Percentiles rank a stretch among this genome's conserved stretches.
Conservation (phyloP, 2,329 filamentous ascomycete species). For the Aureobasidium melanogenum region DNA sequence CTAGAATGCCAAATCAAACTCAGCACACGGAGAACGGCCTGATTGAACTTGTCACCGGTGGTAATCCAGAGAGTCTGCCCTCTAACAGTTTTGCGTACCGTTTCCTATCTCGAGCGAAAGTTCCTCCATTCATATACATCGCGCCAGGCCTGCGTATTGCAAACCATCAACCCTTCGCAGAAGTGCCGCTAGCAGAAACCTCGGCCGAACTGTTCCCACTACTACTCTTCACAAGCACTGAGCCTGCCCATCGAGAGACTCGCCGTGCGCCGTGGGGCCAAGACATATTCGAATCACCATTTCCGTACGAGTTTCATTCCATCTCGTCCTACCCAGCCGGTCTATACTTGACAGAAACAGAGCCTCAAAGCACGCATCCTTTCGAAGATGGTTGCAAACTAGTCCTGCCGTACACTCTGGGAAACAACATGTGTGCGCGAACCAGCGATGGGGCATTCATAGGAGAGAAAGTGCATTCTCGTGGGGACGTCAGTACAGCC, state of each 20-base stretch:
- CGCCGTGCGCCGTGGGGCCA: background rate
- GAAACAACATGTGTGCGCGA: background rate
- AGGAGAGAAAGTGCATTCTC: background rate
- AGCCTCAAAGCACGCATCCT: background rate
- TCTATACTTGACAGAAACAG: background rate
- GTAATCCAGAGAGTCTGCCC: background rate
- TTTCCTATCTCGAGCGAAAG: background rate
- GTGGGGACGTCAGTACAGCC: background rate
- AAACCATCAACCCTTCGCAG: background rate
- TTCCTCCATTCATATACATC: background rate
- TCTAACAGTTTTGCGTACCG: background rate
- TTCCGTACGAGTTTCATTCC: background rate
- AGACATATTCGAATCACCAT: background rate
- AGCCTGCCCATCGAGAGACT: background rate
- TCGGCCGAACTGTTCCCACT: background rate
- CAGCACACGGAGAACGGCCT: background rate
- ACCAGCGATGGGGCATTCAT: background rate
- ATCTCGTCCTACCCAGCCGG: background rate
- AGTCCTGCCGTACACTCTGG: background rate
- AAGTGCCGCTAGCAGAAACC: background rate
- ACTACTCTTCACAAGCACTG: background rate
- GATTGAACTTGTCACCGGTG: background rate
- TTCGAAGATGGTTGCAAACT: background rate
- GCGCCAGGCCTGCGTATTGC: background rate
- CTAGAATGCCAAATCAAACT: background rate